Base-by-base conservation (phyloP, 2,329 filamentous ascomycete genomes). In the Monosporascus sp. region DNA sequence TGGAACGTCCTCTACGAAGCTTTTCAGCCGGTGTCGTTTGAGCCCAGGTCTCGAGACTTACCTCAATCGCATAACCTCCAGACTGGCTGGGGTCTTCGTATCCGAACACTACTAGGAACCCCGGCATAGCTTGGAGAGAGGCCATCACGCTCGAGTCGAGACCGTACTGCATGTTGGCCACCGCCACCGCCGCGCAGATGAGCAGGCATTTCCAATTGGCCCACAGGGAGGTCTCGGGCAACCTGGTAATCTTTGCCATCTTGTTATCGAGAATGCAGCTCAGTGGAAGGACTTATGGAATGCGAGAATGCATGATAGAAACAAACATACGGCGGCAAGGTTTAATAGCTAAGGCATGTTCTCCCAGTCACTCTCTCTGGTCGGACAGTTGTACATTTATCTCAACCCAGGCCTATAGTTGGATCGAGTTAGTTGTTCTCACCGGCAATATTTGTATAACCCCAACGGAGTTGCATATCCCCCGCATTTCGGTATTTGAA, bases 161-260 rank as follows among this genome's bases (percentile, higher is more conserved):
- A 3, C 76, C 76, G 61, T 80, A 80, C 58, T 81, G 76, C 70
- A 79, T 76, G 55, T 75, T 78, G 5, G 75, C 74, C 31, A 75
- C 67, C 5, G 75, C 72, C 7, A 78, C 73, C 15, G 72, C 65
- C 47, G 68, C 71, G 60, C 75, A 78, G 54, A 77, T 73, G 9
- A 69, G 42, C 14, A 78, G 65, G 52, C 75, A 78, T 70, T 74
- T 77, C 50, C 68, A 56, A 54, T 77, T 71, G 20, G 63, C 62
- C 68, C 68, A 71, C 22, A 70, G 60, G 20, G 68, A 70, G 8
- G 65, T 70, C 51, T 70, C 67, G 17, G 63, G 61, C 41, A 68
- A 57, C 18, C 62, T 55, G 5, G 57, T 51, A 5, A 50, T 11
- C 41, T 51, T 27, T 7, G 55, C 49, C 63, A 66, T 68, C 38